These are phyloP conservation scores for Podaxis sp. DNA, from an alignment of 768 basidiomycete species.

Conservation along the genomic window DNA sequence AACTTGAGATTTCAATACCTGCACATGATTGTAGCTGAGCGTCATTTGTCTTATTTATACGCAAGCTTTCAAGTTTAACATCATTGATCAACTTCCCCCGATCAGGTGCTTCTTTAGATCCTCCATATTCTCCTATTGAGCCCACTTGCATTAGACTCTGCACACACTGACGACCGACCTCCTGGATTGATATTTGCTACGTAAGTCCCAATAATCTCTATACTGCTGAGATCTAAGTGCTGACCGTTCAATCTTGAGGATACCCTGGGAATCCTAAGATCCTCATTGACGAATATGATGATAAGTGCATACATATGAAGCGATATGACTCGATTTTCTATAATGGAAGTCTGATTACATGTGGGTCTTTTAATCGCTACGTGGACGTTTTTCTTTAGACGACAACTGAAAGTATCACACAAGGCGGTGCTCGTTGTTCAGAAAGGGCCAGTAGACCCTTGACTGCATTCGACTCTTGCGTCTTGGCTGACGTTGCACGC, in stretches of 20 bases:
- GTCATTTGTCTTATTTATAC: conserved; percentile 9
- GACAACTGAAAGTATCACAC: not conserved
- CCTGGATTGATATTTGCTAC: not conserved
- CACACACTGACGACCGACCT: not conserved
- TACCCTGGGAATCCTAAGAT: conserved; percentile 11
- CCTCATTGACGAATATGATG: not conserved
- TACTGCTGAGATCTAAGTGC: not conserved
- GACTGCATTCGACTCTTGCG: not conserved
- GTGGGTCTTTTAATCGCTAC: conserved; percentile 9
- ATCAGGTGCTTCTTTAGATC: conserved; percentile 3
- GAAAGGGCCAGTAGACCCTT: not conserved
- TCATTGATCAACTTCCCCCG: conserved; percentile 10
- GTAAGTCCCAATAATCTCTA: conserved; percentile 3
- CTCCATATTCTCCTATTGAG: conserved; percentile 10
- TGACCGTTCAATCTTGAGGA: not conserved
- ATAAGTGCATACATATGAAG: not conserved
- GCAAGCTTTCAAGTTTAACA: conserved; percentile 1
- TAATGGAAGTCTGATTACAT: conserved; percentile 4
- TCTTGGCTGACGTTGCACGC: not conserved
- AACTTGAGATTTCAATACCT: not conserved
- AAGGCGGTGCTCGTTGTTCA: conserved; percentile 4
- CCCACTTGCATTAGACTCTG: not conserved
- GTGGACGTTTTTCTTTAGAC: not conserved
- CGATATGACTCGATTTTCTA: conserved; percentile 14
- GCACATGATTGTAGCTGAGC: not conserved